Percentiles rank a stretch among this genome's conserved stretches.
Conservation (phyloP, 345 rosid species). For the Dipteronia sinensis region DNA sequence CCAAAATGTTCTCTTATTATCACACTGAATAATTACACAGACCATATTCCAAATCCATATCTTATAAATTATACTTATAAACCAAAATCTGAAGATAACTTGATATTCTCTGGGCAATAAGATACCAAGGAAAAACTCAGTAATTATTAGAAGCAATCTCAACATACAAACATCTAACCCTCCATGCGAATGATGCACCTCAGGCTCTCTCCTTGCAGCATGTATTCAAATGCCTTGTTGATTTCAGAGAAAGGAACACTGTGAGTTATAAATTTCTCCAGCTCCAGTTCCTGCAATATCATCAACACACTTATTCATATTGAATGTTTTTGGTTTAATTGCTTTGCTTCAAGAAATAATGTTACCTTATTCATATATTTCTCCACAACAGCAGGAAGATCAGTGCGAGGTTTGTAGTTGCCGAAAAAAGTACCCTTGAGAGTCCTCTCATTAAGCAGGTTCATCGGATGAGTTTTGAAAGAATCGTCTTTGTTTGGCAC, state of each 20-base stretch:
- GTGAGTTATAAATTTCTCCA: conserved; percentile 69
- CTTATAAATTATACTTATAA: too few species aligned
- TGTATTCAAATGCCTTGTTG: conserved; percentile 61
- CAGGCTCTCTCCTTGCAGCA: conserved; percentile 56
- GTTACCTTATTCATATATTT: conserved; percentile 63
- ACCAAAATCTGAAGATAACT: too few species aligned
- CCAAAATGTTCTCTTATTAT: too few species aligned
- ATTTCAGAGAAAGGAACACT: conserved; percentile 55
- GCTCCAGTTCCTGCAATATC: conserved; percentile 46
- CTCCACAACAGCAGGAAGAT: conserved; percentile 65
- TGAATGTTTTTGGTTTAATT: background rate
- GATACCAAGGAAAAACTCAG: too few species aligned
- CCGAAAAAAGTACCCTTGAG: conserved; percentile 73
- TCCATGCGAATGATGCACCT: conserved; percentile 62
- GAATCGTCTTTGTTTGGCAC: conserved; percentile 65
- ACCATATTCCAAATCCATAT: too few species aligned
- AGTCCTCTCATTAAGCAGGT: conserved; percentile 62
- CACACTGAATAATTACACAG: too few species aligned
- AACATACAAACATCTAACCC: conserved; percentile 4
- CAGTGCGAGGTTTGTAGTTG: conserved; percentile 65
- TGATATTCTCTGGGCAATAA: too few species aligned
- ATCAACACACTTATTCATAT: too few species aligned
- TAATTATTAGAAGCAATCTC: too few species aligned
- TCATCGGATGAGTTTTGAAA: conserved; percentile 63
- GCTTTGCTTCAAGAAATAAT: background rate